A percentile compares a stretch with the other conserved stretches of the same genome.
These are phyloP conservation scores for Exophiala phaeomuriformis DNA, from an alignment of 2,329 filamentous ascomycete species.

Conservation along the genomic window DNA sequence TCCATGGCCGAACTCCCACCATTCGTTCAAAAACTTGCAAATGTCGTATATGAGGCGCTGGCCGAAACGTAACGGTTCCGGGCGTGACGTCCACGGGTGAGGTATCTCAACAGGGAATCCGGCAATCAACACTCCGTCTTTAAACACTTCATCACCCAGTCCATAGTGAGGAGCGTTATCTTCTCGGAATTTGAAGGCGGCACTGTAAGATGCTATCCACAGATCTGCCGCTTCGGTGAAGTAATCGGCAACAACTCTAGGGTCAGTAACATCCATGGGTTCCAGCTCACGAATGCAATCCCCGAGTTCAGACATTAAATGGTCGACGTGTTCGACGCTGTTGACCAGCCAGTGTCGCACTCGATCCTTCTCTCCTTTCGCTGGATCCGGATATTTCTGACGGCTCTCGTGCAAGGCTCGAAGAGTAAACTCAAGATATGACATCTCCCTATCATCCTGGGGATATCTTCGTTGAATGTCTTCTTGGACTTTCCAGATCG, in stretches of 20 bases:
- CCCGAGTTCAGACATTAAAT: slow-evolving; percentile 71
- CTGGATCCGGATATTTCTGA: slow-evolving; percentile 59
- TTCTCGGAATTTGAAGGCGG: slow-evolving; percentile 63
- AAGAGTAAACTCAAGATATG: slow-evolving; percentile 66
- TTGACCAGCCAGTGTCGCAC: slow-evolving; percentile 83
- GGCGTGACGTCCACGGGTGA: slow-evolving; percentile 75
- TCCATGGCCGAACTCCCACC: slow-evolving; percentile 29
- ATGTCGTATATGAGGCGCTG: slow-evolving; percentile 22
- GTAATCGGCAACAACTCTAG: slow-evolving; percentile 38
- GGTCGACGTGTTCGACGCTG: slow-evolving; percentile 63
- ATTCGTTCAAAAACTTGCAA: slow-evolving; percentile 28
- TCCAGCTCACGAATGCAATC: slow-evolving; percentile 68
- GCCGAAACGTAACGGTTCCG: slow-evolving; percentile 19
- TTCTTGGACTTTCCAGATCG: slow-evolving; percentile 77
- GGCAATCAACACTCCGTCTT: slow-evolving; percentile 55
- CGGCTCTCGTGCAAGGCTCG: slow-evolving; percentile 68
- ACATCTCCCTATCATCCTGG: slow-evolving; percentile 54
- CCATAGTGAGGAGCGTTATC: slow-evolving; percentile 66
- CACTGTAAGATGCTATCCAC: slow-evolving; percentile 56
- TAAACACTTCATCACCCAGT: slow-evolving; percentile 58
- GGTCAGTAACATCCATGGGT: slow-evolving; percentile 52
- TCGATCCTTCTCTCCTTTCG: slow-evolving; percentile 64
- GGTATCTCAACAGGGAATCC: slow-evolving; percentile 60
- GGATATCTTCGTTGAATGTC: slow-evolving; percentile 54
- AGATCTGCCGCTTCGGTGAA: slow-evolving; percentile 68